Evolutionary conservation across 371 early-diverging fungal genomes (phyloP).

Genomic region (Lichtheimia ornata): DNA sequence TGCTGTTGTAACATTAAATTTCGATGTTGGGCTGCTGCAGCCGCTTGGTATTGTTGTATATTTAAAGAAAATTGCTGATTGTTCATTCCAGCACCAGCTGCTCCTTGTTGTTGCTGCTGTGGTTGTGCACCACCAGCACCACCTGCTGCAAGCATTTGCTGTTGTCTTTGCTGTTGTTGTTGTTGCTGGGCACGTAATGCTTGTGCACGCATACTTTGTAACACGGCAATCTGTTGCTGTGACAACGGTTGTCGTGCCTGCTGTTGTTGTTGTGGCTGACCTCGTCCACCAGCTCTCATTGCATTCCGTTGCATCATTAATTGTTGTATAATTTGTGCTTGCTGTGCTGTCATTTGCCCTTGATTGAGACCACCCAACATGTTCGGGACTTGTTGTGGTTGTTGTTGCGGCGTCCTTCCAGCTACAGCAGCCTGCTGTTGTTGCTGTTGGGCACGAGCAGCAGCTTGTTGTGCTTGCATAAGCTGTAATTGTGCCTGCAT

Average conservation of each 20-base stretch:
- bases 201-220: slow-evolving; percentile 27
- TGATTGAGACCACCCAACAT: slow-evolving; percentile 19
- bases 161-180: slow-evolving; percentile 16
- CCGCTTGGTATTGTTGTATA: slow-evolving; percentile 41
- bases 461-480: slow-evolving; percentile 22
- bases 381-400: slow-evolving; percentile 21
- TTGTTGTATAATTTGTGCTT: slow-evolving; percentile 34
- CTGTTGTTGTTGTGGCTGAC: slow-evolving; percentile 12
- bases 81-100: slow-evolving; percentile 10
- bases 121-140: slow-evolving; percentile 5
- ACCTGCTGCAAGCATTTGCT: slow-evolving; percentile 19
- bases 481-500: slow-evolving; percentile 19
- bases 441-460: slow-evolving; percentile 12
- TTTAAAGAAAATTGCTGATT: slow-evolving; percentile 14
- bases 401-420: slow-evolving; percentile 22
- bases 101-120: slow-evolving; percentile 19
- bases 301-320: slow-evolving; percentile 34
- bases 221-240: slow-evolving; percentile 30
- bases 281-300: slow-evolving; percentile 31
- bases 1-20: slow-evolving; percentile 19
- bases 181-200: slow-evolving; percentile 10
- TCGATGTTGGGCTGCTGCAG: slow-evolving; percentile 22
- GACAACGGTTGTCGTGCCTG: slow-evolving; percentile 16
- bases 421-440: slow-evolving; percentile 22
- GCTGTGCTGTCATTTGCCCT: slow-evolving; percentile 29